Percentiles rank a stretch among this genome's conserved stretches.
phyloP scores from a whole-genome alignment of 164 flowering plant species.

The Aristolochia fimbriata region DNA sequence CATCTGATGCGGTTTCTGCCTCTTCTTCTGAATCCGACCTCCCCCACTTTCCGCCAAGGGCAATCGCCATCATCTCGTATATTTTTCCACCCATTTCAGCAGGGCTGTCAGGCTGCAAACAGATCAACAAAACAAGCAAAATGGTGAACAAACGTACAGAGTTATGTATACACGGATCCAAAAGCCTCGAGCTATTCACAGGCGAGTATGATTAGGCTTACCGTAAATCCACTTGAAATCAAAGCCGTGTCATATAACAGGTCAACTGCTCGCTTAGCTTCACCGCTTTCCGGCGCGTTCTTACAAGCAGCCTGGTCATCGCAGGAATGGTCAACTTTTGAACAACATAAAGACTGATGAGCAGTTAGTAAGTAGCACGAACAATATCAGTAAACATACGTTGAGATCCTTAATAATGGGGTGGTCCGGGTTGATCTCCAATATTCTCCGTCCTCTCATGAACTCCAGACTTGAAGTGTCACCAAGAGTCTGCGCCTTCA shows the following conservation, averaged over 20 bases:
- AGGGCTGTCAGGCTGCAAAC: constrained; percentile 89
- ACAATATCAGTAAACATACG: constrained; percentile 30
- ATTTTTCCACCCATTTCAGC: constrained; percentile 91
- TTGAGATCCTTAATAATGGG: constrained; percentile 81
- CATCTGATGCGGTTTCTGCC: constrained; percentile 9
- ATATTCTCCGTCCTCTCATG: constrained; percentile 89
- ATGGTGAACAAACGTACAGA: not conserved
- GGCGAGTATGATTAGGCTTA: constrained; percentile 19
- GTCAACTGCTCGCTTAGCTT: constrained; percentile 80
- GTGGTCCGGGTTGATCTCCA: constrained; percentile 90
- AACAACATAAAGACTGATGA: not conserved
- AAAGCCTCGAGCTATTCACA: no score
- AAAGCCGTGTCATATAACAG: constrained; percentile 87
- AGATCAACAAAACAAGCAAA: not conserved
- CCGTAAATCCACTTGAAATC: constrained; percentile 90
- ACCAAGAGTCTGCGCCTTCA: constrained; percentile 95
- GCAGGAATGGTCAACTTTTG: not conserved
- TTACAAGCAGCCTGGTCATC: constrained; percentile 84
- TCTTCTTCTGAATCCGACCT: constrained; percentile 43
- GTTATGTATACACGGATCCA: no score
- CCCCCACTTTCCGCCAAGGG: constrained; percentile 95
- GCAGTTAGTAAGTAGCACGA: not conserved
- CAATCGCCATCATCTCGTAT: constrained; percentile 95
- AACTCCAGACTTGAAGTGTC: constrained; percentile 79
- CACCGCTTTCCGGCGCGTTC: constrained; percentile 64